Evolutionary conservation across 2,329 filamentous ascomycete genomes (phyloP).

Genomic region (Phaeophleospora eucalypticola): DNA sequence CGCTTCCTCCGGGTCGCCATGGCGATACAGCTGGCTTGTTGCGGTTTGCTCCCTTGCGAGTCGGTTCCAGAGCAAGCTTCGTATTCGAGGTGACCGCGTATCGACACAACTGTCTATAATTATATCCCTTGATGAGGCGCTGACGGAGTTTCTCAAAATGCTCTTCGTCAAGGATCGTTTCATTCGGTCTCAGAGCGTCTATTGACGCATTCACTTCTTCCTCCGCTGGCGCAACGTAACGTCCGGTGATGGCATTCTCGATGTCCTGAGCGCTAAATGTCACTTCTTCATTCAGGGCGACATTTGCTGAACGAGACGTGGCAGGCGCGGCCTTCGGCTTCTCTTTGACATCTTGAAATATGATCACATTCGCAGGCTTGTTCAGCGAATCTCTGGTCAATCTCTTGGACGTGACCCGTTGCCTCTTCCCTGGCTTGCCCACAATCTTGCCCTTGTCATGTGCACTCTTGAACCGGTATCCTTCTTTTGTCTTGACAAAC

Average conservation of each 20-base stretch:
- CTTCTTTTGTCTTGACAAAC: background rate
- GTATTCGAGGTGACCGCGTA: constrained; percentile 16
- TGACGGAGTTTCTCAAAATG: constrained; percentile 19
- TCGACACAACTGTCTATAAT: constrained; percentile 20
- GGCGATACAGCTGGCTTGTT: constrained; percentile 5
- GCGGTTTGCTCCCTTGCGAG: constrained; percentile 1
- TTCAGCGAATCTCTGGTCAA: constrained; percentile 23
- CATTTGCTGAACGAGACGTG: background rate
- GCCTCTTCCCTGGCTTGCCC: constrained; percentile 25
- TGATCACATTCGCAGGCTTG: constrained; percentile 24
- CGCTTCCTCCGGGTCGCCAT: constrained; percentile 26
- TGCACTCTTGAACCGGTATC: constrained; percentile 4
- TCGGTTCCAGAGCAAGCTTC: background rate
- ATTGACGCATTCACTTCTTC: constrained; percentile 29
- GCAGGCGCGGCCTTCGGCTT: background rate
- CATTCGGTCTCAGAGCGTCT: constrained; percentile 22
- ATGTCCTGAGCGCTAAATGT: constrained; percentile 23
- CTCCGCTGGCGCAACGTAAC: constrained; percentile 17
- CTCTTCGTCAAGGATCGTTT: constrained; percentile 20
- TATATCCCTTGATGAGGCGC: constrained; percentile 24
- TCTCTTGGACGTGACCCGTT: constrained; percentile 21
- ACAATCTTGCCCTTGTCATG: constrained; percentile 37
- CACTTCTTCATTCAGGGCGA: background rate
- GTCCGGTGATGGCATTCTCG: constrained; percentile 17
- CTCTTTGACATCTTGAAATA: constrained; percentile 17